These are phyloP conservation scores for Triticum dicoccoides DNA, from an alignment of 176 grass and related monocot species.

Conservation along the genomic window DNA sequence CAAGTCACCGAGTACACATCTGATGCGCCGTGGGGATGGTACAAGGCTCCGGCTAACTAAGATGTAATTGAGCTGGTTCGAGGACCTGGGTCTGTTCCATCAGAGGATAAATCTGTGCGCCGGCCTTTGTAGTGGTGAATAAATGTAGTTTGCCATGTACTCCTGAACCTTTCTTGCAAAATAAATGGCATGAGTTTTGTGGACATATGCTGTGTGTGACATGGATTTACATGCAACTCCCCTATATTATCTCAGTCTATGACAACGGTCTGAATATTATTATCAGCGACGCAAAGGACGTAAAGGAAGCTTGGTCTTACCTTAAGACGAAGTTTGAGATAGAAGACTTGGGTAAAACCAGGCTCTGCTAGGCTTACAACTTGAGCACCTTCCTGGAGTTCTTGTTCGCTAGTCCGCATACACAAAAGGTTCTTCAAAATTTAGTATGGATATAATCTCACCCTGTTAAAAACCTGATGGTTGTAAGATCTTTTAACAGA, in stretches of 20 bases:
- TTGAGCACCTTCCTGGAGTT: neutral
- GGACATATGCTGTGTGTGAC: neutral
- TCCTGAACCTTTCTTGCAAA: neutral
- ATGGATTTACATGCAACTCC: neutral
- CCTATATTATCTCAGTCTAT: neutral
- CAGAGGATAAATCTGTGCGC: neutral
- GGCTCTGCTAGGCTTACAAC: neutral
- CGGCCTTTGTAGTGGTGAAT: neutral
- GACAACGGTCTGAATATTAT: neutral
- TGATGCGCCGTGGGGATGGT: conserved; percentile 91
- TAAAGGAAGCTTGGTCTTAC: neutral
- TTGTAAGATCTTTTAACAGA: no score
- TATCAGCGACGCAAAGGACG: neutral
- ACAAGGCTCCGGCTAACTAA: conserved; percentile 73
- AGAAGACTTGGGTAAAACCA: neutral
- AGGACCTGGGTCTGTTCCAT: neutral
- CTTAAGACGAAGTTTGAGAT: neutral
- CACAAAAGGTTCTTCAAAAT: neutral
- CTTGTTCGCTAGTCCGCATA: no score
- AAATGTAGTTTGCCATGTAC: neutral
- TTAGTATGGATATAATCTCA: neutral
- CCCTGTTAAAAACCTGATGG: neutral
- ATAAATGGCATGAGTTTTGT: conserved; percentile 10
- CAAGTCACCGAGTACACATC: conserved; percentile 94
- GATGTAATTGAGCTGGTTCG: conserved; percentile 25